Evolutionary conservation across 2,329 filamentous ascomycete species (phyloP), one percentile per base, ranked within the genome.

Genomic region (Chrysoporthe puriensis): DNA sequence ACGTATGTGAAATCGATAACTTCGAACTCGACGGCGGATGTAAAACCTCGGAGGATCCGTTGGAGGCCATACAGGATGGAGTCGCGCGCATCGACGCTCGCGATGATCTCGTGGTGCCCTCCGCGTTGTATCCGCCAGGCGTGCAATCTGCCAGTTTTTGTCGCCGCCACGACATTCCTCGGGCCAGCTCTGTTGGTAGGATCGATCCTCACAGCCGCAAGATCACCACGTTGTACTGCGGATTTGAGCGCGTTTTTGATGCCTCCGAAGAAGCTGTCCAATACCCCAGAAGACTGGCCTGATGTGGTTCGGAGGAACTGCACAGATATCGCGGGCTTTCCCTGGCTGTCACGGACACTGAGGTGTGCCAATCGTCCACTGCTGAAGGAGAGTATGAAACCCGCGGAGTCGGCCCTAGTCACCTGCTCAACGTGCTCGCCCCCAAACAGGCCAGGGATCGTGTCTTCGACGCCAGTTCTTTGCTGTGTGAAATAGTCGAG

Each of bases 61-160:
- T 86, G 85, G 21, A 97, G 80, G 43, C 89, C 87, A 1, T 83
- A 78, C 18, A 90, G 76, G 46, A 97, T 84, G 4, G 85, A 79
- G 32, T 89, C 87, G 66, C 89, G 87, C 67, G 89, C 83, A 76
- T 97, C 91, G 32, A 90, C 83, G 70, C 95, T 92, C 36, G 86
- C 86, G 59, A 91, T 86, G 60, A 93, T 84, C 56, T 91, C 88
- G 75, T 94, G 90, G 72, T 94, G 92, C 44, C 94, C 94, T 69
- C 92, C 92, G 77, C 95, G 93, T 74, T 95, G 93, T 56, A 97
- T 85, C 75, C 91, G 92, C 96, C 96, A 99, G 8, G 90, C 86
- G 73, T 96, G 91, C 36, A 99, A 81, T 67, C 90, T 86, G 40
- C 92, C 95, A 73, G 90, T 90, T 64, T 88, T 86, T 1, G 94